These are phyloP conservation scores for Torulaspora gathmanii DNA, from an alignment of 805 yeast species.

Conservation along the genomic window DNA sequence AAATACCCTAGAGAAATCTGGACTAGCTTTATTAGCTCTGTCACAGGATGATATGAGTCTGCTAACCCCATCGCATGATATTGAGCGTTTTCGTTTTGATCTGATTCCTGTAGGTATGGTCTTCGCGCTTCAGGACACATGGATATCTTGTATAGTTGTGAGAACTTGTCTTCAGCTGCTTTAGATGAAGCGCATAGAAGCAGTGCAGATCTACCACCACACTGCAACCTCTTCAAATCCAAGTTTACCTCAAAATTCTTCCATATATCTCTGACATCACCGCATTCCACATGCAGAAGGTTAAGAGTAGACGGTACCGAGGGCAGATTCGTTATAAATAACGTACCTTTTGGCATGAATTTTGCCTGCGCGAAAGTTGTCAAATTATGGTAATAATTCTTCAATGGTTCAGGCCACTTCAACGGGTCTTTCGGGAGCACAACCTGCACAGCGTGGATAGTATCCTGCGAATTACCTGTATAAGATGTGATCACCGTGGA, in stretches of 20 bases:
- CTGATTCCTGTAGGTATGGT: slow-evolving; percentile 8
- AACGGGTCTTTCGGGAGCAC: slow-evolving; percentile 40
- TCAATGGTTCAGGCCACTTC: slow-evolving; percentile 42
- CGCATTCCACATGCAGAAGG: slow-evolving; percentile 63
- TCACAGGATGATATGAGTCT: slow-evolving; percentile 49
- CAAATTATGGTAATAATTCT: slow-evolving; percentile 60
- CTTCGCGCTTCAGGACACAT: slow-evolving; percentile 15
- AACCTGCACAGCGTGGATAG: slow-evolving; percentile 56
- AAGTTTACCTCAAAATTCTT: slow-evolving; percentile 65
- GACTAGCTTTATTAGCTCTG: slow-evolving; percentile 66
- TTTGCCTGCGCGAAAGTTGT: slow-evolving; percentile 65
- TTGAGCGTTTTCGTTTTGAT: slow-evolving; percentile 7
- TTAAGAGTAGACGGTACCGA: slow-evolving; percentile 71
- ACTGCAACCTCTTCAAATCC: slow-evolving; percentile 67
- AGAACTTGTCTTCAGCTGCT: slow-evolving; percentile 76
- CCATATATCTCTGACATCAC: slow-evolving; percentile 50
- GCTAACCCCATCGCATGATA: not conserved
- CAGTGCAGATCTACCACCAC: slow-evolving; percentile 82
- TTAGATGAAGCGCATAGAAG: slow-evolving; percentile 66
- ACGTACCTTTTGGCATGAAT: slow-evolving; percentile 50
- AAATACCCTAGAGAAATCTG: slow-evolving; percentile 79
- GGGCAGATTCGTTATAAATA: slow-evolving; percentile 80
- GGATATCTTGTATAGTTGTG: slow-evolving; percentile 63
- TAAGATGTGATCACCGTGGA: slow-evolving; percentile 71
- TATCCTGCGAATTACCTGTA: slow-evolving; percentile 76